Conservation (phyloP, 768 basidiomycete species). For the Termitomyces sp. region DNA sequence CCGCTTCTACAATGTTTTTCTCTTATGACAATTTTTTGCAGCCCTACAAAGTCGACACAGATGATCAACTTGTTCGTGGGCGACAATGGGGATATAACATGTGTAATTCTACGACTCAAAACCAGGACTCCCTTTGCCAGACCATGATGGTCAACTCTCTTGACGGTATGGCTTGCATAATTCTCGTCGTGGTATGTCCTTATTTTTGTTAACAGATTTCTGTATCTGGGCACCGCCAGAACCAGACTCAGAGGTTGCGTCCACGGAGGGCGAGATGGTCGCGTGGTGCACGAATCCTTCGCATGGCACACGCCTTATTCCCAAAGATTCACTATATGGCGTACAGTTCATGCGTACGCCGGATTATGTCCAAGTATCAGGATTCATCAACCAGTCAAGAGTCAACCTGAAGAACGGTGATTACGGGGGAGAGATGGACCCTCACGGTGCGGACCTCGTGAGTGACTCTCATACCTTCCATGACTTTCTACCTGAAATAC, state of each 20-base stretch:
- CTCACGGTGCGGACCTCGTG: constrained; percentile 61
- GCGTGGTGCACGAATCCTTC: constrained; percentile 73
- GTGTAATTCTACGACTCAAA: constrained; percentile 54
- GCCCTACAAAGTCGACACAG: constrained; percentile 24
- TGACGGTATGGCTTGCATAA: constrained; percentile 30
- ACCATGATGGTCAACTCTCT: constrained; percentile 46
- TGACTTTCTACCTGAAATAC: not conserved
- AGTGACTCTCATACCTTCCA: constrained; percentile 3
- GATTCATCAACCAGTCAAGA: constrained; percentile 54
- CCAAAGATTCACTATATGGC: constrained; percentile 55
- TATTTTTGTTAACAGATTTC: constrained; percentile 41
- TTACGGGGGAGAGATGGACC: constrained; percentile 73
- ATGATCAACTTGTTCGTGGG: constrained; percentile 34
- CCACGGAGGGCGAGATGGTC: constrained; percentile 66
- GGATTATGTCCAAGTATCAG: constrained; percentile 55
- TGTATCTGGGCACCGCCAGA: constrained; percentile 58
- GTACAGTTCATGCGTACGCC: constrained; percentile 58
- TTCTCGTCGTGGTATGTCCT: constrained; percentile 1
- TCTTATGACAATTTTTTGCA: constrained; percentile 4
- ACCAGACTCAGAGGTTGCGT: constrained; percentile 50
- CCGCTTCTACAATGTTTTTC: not conserved
- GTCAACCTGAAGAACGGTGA: constrained; percentile 50
- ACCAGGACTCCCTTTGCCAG: constrained; percentile 45
- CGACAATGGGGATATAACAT: constrained; percentile 52
- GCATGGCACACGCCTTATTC: constrained; percentile 70